phyloP scores from a whole-genome alignment of 2,329 filamentous ascomycete genomes.

The Penicillium capsulatum region DNA sequence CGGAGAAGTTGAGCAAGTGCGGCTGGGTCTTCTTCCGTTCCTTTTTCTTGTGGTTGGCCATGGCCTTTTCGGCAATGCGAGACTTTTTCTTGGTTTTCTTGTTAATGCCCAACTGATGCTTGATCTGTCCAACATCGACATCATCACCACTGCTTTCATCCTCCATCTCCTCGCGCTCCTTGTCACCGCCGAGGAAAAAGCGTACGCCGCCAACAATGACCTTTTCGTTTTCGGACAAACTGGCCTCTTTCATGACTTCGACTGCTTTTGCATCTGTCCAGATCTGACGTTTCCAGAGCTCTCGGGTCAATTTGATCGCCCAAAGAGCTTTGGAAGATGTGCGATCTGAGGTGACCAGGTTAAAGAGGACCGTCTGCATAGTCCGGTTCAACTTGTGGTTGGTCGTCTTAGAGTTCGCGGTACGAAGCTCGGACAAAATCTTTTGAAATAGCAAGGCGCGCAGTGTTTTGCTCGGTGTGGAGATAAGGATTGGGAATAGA shows the following conservation, averaged over 20 bases:
- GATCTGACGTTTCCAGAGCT: constrained; percentile 93
- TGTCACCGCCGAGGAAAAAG: constrained; percentile 94
- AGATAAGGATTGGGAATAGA: constrained; percentile 87
- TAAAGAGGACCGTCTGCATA: constrained; percentile 89
- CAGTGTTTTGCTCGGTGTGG: constrained; percentile 87
- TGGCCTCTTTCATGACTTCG: constrained; percentile 96
- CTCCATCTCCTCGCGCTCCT: constrained; percentile 87
- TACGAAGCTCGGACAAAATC: constrained; percentile 84
- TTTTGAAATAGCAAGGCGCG: constrained; percentile 81
- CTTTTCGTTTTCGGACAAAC: constrained; percentile 86
- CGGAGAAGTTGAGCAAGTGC: constrained; percentile 90
- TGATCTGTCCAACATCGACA: constrained; percentile 72
- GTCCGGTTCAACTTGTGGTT: constrained; percentile 93
- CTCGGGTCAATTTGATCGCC: constrained; percentile 91
- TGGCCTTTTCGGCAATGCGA: constrained; percentile 72
- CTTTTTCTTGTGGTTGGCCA: constrained; percentile 73
- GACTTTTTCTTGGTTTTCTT: constrained; percentile 92
- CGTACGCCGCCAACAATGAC: constrained; percentile 80
- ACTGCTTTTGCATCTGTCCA: constrained; percentile 94
- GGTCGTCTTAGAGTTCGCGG: constrained; percentile 77
- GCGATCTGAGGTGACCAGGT: constrained; percentile 80
- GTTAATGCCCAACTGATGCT: constrained; percentile 85
- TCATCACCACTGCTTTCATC: constrained; percentile 82
- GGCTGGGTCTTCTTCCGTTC: constrained; percentile 85
- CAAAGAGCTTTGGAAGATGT: constrained; percentile 83